Evolutionary conservation across 176 grass and related monocot genomes (phyloP).

Genomic region (Thalia dealbata): DNA sequence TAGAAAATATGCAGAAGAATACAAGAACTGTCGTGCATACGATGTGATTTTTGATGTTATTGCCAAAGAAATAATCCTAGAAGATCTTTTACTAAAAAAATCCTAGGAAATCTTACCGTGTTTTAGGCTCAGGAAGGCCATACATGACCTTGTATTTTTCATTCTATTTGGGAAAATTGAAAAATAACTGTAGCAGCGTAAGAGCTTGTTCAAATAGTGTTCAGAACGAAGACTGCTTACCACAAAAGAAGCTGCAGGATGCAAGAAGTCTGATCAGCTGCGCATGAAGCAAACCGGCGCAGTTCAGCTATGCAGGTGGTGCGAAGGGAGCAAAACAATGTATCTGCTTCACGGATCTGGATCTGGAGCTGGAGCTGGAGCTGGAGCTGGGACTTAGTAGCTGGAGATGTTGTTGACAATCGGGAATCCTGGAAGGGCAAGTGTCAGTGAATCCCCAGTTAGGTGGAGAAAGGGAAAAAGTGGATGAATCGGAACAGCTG

Average conservation of each 20-base stretch:
- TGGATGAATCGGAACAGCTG: conserved; percentile 29
- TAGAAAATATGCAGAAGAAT: too few species aligned
- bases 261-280: neutral
- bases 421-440: neutral
- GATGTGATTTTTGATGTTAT: too few species aligned
- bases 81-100: too few species aligned
- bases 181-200: neutral
- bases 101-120: too few species aligned
- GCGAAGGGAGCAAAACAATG: neutral
- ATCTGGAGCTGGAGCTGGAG: neutral
- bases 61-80: too few species aligned
- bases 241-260: neutral
- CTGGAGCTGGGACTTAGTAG: neutral
- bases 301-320: neutral
- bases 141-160: neutral
- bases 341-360: neutral
- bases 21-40: too few species aligned
- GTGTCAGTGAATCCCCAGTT: neutral
- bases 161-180: neutral
- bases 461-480: conserved; percentile 11
- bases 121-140: too few species aligned
- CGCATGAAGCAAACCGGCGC: neutral
- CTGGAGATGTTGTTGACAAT: neutral
- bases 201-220: neutral
- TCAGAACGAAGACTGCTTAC: neutral